phyloP scores from a whole-genome alignment of 257 asterid genomes.

The Solanum virginianum region DNA sequence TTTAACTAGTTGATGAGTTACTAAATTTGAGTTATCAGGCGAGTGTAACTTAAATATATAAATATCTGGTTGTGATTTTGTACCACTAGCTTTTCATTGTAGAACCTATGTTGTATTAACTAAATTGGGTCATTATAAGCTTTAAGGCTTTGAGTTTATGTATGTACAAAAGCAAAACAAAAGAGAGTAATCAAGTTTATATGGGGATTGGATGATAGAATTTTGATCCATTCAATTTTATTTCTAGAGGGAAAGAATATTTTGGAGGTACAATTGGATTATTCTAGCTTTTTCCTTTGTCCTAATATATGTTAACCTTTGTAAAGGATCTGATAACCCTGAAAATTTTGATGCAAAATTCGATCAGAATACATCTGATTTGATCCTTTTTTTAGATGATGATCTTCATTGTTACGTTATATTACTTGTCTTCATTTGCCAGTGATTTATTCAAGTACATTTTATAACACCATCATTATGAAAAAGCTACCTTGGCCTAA shows the following conservation, averaged over 20 bases:
- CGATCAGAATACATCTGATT: not conserved
- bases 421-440: not conserved
- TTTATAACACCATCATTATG: not conserved
- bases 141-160: not conserved
- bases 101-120: not conserved
- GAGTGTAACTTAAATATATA: not conserved
- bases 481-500: not conserved
- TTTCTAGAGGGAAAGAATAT: not conserved
- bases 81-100: not conserved
- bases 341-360: not conserved
- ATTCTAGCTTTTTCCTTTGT: too few relatives aligned
- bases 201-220: not conserved
- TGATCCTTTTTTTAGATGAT: not conserved
- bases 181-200: not conserved
- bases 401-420: too few relatives aligned
- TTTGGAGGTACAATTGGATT: not conserved
- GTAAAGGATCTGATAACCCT: not conserved
- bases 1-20: not conserved
- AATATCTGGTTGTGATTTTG: not conserved
- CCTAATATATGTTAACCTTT: too few relatives aligned
- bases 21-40: not conserved
- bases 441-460: not conserved
- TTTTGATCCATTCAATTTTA: not conserved
- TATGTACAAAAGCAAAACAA: not conserved
- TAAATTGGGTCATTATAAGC: not conserved